Evolutionary conservation across 768 basidiomycete genomes (phyloP), one percentile per base, ranked within the genome.

Genomic region (Termitomyces sp.): DNA sequence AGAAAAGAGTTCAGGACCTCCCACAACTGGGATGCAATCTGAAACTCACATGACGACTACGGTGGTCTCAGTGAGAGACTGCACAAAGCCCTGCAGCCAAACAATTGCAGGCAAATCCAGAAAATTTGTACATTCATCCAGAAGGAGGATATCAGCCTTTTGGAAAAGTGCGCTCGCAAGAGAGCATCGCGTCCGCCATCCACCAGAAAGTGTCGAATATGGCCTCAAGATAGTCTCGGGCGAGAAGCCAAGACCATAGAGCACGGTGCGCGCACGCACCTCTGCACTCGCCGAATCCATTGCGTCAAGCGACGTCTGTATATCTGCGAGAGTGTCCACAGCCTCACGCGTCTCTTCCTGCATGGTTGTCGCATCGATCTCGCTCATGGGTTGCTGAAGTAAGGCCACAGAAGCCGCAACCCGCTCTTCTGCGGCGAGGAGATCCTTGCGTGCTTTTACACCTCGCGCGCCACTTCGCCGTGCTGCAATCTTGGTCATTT

Each of bases 131-230:
- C 78, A 79, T 66, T 87, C 85, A 61, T 87, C 85, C 37, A 87
- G 70, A 10, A 86, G 71, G 22, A 87, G 68, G 13, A 87, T 69
- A 59, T 88, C 82, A 7, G 76, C 76, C 31, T 79, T 74, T 37
- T 83, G 75, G 55, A 87, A 76, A 14, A 89, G 70, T 0, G 82
- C 80, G 31, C 76, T 76, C 4, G 85, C 87, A 3, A 89, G 74
- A 32, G 78, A 76, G 57, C 81, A 80, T 20, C 86, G 74, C 44
- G 83, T 81, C 41, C 79, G 69, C 87, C 87, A 89, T 0, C 87
- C 87, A 18, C 86, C 86, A 26, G 82, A 85, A 24, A 88, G 71
- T 0, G 74, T 70, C 1, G 68, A 66, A 54, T 79, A 78, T 5
- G 76, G 75, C 55, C 74, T 72, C 9, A 71, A 67, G 9, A 72